Percentiles rank a stretch among this genome's conserved stretches.
These are phyloP conservation scores for Aureoboletus auriporus DNA, from an alignment of 768 basidiomycete genomes.

Conservation along the genomic window DNA sequence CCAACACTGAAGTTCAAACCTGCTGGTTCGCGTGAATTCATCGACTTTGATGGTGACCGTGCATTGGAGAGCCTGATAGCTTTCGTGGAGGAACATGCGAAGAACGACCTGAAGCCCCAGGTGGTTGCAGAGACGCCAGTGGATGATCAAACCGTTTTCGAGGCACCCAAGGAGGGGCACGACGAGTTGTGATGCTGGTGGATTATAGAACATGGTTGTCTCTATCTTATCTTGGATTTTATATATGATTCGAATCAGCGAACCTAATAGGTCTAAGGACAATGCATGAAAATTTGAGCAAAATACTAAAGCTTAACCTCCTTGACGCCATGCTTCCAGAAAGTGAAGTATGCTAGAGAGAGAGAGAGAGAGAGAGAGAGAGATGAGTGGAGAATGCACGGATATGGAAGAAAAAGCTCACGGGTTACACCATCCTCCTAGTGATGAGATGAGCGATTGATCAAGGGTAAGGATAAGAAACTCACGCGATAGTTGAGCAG, in stretches of 20 bases:
- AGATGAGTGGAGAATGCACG: slow-evolving; percentile 2
- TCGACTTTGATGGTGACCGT: slow-evolving; percentile 92
- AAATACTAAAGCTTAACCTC: slow-evolving; percentile 58
- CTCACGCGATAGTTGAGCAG: slow-evolving; percentile 90
- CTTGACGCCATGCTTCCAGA: slow-evolving; percentile 96
- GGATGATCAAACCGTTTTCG: slow-evolving; percentile 23
- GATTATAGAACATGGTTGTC: slow-evolving; percentile 16
- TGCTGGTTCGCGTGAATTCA: slow-evolving; percentile 80
- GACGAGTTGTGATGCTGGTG: slow-evolving; percentile 23
- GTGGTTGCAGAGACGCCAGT: slow-evolving; percentile 17
- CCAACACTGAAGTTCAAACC: slow-evolving; percentile 97
- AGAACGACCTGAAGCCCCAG: slow-evolving; percentile 59
- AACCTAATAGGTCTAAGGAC: slow-evolving; percentile 2
- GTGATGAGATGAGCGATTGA: slow-evolving; percentile 11
- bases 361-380: too few species aligned
- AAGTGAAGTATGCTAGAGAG: slow-evolving; percentile 75
- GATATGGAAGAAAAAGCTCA: slow-evolving; percentile 35
- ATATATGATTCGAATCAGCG: slow-evolving; percentile 13
- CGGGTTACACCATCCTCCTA: slow-evolving; percentile 81
- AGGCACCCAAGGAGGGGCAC: slow-evolving; percentile 22
- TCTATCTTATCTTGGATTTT: slow-evolving; percentile 23
- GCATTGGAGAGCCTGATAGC: slow-evolving; percentile 80
- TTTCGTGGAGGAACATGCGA: slow-evolving; percentile 78
- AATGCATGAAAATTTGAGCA: neutral
- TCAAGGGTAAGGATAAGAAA: neutral